These are phyloP conservation scores for Atalantia buxifolia DNA, from an alignment of 345 rosid genomes.

Conservation along the genomic window DNA sequence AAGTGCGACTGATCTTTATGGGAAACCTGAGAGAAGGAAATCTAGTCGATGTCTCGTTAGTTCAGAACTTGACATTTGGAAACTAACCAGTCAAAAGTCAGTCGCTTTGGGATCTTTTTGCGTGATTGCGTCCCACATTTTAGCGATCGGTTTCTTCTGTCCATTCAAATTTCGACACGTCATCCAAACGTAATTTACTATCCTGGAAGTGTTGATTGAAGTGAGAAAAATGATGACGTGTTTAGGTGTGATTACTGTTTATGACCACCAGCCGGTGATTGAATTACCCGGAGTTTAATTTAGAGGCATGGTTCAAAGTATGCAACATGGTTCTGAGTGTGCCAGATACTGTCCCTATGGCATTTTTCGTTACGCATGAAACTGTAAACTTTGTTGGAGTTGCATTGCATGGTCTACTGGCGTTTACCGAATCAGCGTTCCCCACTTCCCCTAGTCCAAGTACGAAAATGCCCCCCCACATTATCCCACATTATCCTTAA, in stretches of 20 bases:
- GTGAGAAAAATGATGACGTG: neutral
- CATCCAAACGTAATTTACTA: neutral
- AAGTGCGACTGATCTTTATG: neutral
- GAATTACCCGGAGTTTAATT: neutral
- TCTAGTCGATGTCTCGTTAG: constrained; percentile 7
- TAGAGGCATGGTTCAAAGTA: neutral
- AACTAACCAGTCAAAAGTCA: constrained; percentile 39
- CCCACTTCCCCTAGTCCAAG: neutral
- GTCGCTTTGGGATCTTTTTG: constrained; percentile 9
- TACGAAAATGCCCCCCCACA: neutral
- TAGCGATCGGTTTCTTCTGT: neutral
- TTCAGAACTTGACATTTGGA: constrained; percentile 50
- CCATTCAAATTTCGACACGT: constrained; percentile 10
- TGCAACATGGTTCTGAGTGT: constrained; percentile 4
- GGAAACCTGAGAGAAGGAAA: constrained; percentile 9
- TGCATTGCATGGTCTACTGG: neutral
- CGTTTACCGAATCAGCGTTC: neutral
- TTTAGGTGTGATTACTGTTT: neutral
- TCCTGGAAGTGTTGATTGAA: neutral
- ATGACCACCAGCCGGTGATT: neutral
- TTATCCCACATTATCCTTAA: neutral
- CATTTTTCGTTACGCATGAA: neutral
- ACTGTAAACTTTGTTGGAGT: neutral
- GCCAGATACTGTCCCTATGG: constrained; percentile 12
- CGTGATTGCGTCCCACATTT: neutral